A percentile compares a stretch with the other conserved stretches of the same genome.
phyloP scores from a whole-genome alignment of 169 alveolate genomes.

The Plasmodium yoelii region DNA sequence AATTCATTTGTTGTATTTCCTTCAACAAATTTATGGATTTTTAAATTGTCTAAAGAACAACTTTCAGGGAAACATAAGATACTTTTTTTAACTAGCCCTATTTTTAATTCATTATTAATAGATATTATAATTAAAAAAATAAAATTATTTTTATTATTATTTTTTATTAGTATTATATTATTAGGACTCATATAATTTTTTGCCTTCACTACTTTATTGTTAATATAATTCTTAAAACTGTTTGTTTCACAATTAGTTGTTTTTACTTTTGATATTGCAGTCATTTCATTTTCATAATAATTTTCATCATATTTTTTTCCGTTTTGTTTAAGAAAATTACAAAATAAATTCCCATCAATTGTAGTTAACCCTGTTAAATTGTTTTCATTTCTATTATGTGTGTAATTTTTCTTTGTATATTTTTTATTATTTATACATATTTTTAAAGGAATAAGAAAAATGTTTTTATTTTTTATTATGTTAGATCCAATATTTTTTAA shows the following conservation, averaged over 20 bases:
- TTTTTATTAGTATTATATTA: constrained; percentile 45
- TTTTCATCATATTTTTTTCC: too few relatives aligned
- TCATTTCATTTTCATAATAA: too few relatives aligned
- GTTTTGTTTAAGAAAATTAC: too few relatives aligned
- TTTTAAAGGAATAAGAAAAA: constrained; percentile 10
- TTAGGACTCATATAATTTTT: constrained; percentile 14
- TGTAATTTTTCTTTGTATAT: too few relatives aligned
- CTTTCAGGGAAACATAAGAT: background rate
- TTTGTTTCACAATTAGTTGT: too few relatives aligned
- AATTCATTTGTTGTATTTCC: background rate
- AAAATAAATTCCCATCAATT: too few relatives aligned
- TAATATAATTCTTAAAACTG: background rate
- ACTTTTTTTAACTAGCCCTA: constrained; percentile 13
- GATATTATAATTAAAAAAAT: constrained; percentile 28
- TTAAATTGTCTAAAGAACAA: constrained; percentile 1
- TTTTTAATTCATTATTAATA: constrained; percentile 13
- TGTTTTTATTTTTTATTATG: constrained; percentile 6
- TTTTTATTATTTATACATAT: background rate
- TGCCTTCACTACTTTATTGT: constrained; percentile 11
- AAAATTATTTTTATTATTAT: constrained; percentile 1
- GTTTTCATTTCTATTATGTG: too few relatives aligned
- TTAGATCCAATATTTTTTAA: constrained; percentile 12
- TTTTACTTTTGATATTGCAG: too few relatives aligned
- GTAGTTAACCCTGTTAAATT: too few relatives aligned
- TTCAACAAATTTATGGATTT: constrained; percentile 26